Evolutionary conservation across 305 asterid species (phyloP), one percentile per base, ranked within the genome.

Genomic region (Fraxinus xanthoxyloides): DNA sequence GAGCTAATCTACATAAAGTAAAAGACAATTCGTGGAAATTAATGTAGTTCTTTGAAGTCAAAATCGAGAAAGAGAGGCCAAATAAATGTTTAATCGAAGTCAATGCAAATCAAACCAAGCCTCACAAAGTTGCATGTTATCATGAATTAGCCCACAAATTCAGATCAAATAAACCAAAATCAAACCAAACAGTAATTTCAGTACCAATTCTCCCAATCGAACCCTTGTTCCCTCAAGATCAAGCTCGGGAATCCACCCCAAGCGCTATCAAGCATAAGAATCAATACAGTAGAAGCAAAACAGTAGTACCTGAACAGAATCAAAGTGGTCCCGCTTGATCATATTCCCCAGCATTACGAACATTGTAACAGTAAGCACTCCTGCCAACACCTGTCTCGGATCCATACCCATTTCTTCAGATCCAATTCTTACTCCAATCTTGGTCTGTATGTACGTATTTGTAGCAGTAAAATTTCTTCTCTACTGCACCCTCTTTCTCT

Each of bases 291-390:
- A 21, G 72, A 12, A 43, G 54, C 54, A 43, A 12, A 40, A 9
- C 7, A 65, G 6, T 26, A 65, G 12, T 90, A 91, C 97, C 19
- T 84, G 93, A 82, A 85, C 76, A 43, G 93, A 80, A 83, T 93
- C 98, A 85, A 93, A 91, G 88, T 94, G 97, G 88, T 95, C 97
- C 72, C 95, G 89, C 91, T 91, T 93, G 84, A 95, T 89, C 99
- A 95, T 95, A 77, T 94, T 88, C 0, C 95, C 99, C n/a, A 95
- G 98, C 99, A 95, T 96, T n/a, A 93, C 93, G 84, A 96, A 96
- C 99, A 96, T 96, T 73, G 97, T 93, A 36, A 93, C 74, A 1
- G 99, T 96, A 83, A 96, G 84, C 17, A 96, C 90, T 26, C 97
- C 98, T 2, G 99, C 99, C 85, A 96, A 79, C 56, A 94, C 84